Evolutionary conservation across 805 yeast genomes (phyloP), one percentile per base, ranked within the genome.

Genomic region (Cyberlindnera sargentensis): DNA sequence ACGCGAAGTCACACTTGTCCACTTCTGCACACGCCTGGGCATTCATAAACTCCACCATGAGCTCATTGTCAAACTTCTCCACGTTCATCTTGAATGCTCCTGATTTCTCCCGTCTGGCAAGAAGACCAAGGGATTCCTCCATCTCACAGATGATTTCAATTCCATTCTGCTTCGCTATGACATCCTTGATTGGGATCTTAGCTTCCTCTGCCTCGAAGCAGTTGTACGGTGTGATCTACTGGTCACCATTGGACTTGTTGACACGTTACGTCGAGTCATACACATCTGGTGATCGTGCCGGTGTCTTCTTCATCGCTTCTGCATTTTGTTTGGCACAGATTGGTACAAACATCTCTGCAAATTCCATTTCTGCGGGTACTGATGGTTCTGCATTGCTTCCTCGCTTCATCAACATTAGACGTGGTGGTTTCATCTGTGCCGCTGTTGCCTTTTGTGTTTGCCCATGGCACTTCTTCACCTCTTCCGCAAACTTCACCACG

Each of bases 41-140:
- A 1, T 88, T 87, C 58, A 76, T 88, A 42, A 72, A 73, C 52
- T 77, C 91, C 5, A 71, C 80, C 30, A 84, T 89, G 95, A 82
- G 80, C 64, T 73, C 89, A 23, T 66, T 88, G 48, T 85, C 95
- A 27, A 88, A 87, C 65, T 88, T 88, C 58, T 93, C 95, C 5
- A 84, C 96, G n/a, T 72, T 88, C 56, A 84, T 89, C 57, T 75
- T 84, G 42, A 88, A 88, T 65, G 85, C 93, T 11, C 95, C 96
- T 2, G 96, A 88, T 68, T 88, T 88, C 63, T 74, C 95, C 26
- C 77, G 96, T 63, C 82, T 87, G 65, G 84, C 95, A 8, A 74
- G 71, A 49, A 79, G 77, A 24, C 70, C 73, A 41, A 61, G 54
- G 36, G 66, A 76, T 23, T 71, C 82, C 4, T 55, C 68, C n/a